These are phyloP conservation scores for Aspergillus fumigatiaffinis DNA, from an alignment of 2,329 filamentous ascomycete genomes.

Conservation along the genomic window DNA sequence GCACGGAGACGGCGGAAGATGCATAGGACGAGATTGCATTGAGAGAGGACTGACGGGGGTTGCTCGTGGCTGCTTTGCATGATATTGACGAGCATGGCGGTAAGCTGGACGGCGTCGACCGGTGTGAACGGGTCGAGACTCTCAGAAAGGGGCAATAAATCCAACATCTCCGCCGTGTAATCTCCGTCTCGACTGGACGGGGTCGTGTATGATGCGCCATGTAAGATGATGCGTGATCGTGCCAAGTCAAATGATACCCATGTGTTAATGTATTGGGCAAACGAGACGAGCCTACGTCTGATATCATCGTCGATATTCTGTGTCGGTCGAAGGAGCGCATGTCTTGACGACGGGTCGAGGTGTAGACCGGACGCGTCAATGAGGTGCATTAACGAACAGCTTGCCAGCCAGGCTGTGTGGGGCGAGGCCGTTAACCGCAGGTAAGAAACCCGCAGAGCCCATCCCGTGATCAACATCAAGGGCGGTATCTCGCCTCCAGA, in stretches of 20 bases:
- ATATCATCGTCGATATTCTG: slow-evolving; percentile 26
- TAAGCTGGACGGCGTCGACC: slow-evolving; percentile 39
- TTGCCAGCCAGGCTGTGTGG: slow-evolving; percentile 52
- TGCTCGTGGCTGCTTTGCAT: slow-evolving; percentile 36
- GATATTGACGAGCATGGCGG: slow-evolving; percentile 38
- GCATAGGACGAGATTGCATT: slow-evolving; percentile 52
- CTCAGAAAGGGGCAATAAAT: slow-evolving; percentile 49
- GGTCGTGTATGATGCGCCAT: slow-evolving; percentile 39
- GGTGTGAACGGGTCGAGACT: slow-evolving; percentile 49
- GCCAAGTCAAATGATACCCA: slow-evolving; percentile 59
- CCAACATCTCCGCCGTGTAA: slow-evolving; percentile 47
- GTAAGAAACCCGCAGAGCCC: slow-evolving; percentile 52
- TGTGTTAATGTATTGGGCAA: slow-evolving; percentile 53
- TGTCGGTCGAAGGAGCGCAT: neutral
- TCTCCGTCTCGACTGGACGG: slow-evolving; percentile 38
- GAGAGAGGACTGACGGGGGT: slow-evolving; percentile 44
- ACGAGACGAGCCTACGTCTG: slow-evolving; percentile 41
- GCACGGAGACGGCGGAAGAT: slow-evolving; percentile 51
- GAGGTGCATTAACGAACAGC: slow-evolving; percentile 55
- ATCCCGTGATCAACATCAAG: slow-evolving; percentile 31
- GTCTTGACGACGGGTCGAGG: slow-evolving; percentile 12
- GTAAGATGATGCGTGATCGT: slow-evolving; percentile 47
- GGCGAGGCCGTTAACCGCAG: slow-evolving; percentile 51
- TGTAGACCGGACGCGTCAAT: slow-evolving; percentile 48
- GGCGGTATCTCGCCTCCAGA: slow-evolving; percentile 16